Evolutionary conservation across 1,284 basidiomycete species (phyloP).

Genomic region (Fomitiporia mediterranea): DNA sequence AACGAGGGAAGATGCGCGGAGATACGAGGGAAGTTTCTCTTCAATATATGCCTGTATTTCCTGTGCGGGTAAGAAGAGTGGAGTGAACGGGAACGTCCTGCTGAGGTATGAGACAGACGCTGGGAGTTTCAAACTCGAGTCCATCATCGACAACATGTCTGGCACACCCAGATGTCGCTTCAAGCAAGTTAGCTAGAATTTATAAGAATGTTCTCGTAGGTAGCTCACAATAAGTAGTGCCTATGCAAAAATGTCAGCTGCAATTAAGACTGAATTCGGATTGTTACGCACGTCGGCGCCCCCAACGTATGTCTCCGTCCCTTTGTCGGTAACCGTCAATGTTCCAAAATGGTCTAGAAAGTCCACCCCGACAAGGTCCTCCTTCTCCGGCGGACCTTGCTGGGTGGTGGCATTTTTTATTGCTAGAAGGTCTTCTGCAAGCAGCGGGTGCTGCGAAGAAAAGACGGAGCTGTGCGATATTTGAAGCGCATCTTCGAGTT

Average conservation of each 20-base stretch:
- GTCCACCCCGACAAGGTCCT: slow-evolving; percentile 2
- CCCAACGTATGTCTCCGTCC: slow-evolving; percentile 11
- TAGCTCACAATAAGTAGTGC: not conserved
- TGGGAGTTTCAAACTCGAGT: not conserved
- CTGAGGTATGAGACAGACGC: slow-evolving; percentile 1
- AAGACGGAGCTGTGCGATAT: slow-evolving; percentile 18
- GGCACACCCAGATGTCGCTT: not conserved
- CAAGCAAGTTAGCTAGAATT: not conserved
- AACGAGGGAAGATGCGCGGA: slow-evolving; percentile 23
- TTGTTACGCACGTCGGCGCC: slow-evolving; percentile 17
- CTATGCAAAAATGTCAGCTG: not conserved
- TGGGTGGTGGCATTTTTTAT: slow-evolving; percentile 20
- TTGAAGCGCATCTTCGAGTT: slow-evolving; percentile 25
- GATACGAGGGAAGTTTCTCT: slow-evolving; percentile 20
- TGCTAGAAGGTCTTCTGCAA: slow-evolving; percentile 26
- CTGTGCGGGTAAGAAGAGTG: not conserved
- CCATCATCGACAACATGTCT: not conserved
- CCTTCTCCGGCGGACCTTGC: not conserved
- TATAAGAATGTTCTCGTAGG: not conserved
- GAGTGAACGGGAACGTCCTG: slow-evolving; percentile 8
- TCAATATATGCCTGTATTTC: slow-evolving; percentile 12
- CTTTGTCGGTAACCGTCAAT: slow-evolving; percentile 12
- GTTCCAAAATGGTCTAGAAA: slow-evolving; percentile 13
- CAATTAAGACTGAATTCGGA: not conserved
- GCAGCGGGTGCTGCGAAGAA: slow-evolving; percentile 25